Percentiles rank a stretch among this genome's conserved stretches.
Conservation (phyloP, 257 asterid species). For the Rubia yunnanensis region DNA sequence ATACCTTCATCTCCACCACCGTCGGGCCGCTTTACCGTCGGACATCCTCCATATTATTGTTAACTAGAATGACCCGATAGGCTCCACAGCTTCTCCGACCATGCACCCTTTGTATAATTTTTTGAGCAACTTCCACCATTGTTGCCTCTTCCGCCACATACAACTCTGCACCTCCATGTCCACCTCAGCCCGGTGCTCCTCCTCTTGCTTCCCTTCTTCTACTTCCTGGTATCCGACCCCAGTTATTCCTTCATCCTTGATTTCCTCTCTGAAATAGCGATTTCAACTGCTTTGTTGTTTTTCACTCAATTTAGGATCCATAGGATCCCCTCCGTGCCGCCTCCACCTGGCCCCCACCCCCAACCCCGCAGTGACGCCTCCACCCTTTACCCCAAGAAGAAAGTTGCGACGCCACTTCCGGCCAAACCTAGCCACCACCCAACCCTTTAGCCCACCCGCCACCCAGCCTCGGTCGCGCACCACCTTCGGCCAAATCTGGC, state of each 20-base stretch:
- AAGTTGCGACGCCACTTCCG: no score
- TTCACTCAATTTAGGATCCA: constrained; percentile 77
- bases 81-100: constrained; percentile 18
- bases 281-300: constrained; percentile 73
- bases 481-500: no score
- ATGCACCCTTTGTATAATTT: constrained; percentile 32
- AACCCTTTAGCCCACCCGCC: no score
- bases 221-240: constrained; percentile 78
- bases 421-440: no score
- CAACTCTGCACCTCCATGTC: constrained; percentile 52
- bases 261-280: constrained; percentile 81
- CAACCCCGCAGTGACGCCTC: no score
- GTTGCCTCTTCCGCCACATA: constrained; percentile 44
- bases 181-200: constrained; percentile 66
- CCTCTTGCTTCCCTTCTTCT: constrained; percentile 66
- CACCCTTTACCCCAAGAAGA: no score
- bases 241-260: constrained; percentile 74
- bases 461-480: no score
- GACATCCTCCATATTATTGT: constrained; percentile 43
- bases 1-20: constrained; percentile 27
- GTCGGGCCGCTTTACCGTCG: constrained; percentile 8
- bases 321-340: constrained; percentile 62
- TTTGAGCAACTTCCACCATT: constrained; percentile 50
- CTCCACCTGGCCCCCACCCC: constrained; percentile 55
- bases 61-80: constrained; percentile 48